Conservation (phyloP, 306 rosid species). For the Vicia faba region DNA sequence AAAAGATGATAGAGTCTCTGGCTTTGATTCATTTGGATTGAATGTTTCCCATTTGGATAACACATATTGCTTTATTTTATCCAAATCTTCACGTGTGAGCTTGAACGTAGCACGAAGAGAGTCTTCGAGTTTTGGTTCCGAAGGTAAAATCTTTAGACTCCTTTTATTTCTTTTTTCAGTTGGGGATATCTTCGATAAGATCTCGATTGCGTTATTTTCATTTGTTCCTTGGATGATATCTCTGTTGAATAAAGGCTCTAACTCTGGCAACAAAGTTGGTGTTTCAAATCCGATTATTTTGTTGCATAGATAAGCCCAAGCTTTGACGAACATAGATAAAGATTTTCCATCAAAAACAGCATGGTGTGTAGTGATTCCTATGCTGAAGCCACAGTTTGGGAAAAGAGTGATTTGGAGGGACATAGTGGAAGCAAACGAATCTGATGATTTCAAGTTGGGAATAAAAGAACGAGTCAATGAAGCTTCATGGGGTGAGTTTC, state of each 20-base stretch:
- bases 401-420: slow-evolving; percentile 59
- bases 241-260: slow-evolving; percentile 49
- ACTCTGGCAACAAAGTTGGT: slow-evolving; percentile 24
- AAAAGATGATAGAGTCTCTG: slow-evolving; percentile 39
- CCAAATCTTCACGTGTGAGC: slow-evolving; percentile 39
- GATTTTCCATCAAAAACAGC: slow-evolving; percentile 57
- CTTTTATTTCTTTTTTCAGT: neutral
- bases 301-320: slow-evolving; percentile 50
- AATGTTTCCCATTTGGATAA: slow-evolving; percentile 6
- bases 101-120: slow-evolving; percentile 46
- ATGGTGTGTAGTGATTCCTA: slow-evolving; percentile 53
- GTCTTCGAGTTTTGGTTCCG: slow-evolving; percentile 7
- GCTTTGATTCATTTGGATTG: neutral
- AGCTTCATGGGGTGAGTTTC: slow-evolving; percentile 32
- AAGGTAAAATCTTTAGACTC: slow-evolving; percentile 27
- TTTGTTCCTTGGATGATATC: slow-evolving; percentile 32
- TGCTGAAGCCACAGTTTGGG: slow-evolving; percentile 48
- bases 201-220: neutral
- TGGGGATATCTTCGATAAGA: neutral
- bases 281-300: neutral
- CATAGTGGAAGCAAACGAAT: slow-evolving; percentile 36
- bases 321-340: slow-evolving; percentile 47
- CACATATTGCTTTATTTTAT: slow-evolving; percentile 1
- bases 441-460: slow-evolving; percentile 44
- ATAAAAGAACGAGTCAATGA: slow-evolving; percentile 40